These are phyloP conservation scores for Magnaporthales sp. DNA, from an alignment of 2,329 filamentous ascomycete species.

Conservation along the genomic window DNA sequence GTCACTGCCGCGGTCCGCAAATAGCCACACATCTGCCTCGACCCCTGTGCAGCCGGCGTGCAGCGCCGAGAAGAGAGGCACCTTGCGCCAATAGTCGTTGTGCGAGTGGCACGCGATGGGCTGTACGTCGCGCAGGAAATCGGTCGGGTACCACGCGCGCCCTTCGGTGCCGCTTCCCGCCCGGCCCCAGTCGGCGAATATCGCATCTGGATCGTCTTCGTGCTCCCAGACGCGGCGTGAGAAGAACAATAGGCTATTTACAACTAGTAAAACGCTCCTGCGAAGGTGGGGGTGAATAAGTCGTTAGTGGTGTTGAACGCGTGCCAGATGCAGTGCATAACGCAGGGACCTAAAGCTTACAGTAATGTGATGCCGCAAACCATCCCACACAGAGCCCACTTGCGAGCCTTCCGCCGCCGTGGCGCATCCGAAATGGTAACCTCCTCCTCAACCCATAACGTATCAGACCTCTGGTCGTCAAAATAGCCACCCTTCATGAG, in stretches of 20 bases:
- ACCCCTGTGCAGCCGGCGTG: slow-evolving; percentile 50
- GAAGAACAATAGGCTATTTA: slow-evolving; percentile 11
- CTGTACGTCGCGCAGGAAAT: slow-evolving; percentile 36
- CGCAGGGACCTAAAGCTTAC: slow-evolving; percentile 17
- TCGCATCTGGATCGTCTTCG: slow-evolving; percentile 17
- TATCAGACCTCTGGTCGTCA: slow-evolving; percentile 6
- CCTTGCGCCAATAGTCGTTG: slow-evolving; percentile 62
- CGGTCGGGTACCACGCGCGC: slow-evolving; percentile 36
- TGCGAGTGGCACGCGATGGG: slow-evolving; percentile 43
- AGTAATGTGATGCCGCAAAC: slow-evolving; percentile 25
- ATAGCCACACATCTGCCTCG: slow-evolving; percentile 62
- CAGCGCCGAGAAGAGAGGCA: slow-evolving; percentile 55
- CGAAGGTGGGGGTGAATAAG: not conserved
- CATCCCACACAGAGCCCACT: slow-evolving; percentile 22
- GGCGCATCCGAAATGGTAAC: slow-evolving; percentile 8
- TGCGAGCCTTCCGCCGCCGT: slow-evolving; percentile 8
- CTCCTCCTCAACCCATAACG: slow-evolving; percentile 9
- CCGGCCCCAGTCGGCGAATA: slow-evolving; percentile 25
- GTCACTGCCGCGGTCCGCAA: slow-evolving; percentile 23
- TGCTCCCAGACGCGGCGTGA: slow-evolving; percentile 7
- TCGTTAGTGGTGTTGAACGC: not conserved
- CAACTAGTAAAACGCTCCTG: slow-evolving; percentile 8
- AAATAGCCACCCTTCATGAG: slow-evolving; percentile 6
- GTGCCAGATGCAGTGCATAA: not conserved
- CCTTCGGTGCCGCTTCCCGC: slow-evolving; percentile 26